Percentiles rank a stretch among this genome's conserved stretches.
Evolutionary conservation across 208 protist species (phyloP).

Genomic region (Trypanosoma theileri): DNA sequence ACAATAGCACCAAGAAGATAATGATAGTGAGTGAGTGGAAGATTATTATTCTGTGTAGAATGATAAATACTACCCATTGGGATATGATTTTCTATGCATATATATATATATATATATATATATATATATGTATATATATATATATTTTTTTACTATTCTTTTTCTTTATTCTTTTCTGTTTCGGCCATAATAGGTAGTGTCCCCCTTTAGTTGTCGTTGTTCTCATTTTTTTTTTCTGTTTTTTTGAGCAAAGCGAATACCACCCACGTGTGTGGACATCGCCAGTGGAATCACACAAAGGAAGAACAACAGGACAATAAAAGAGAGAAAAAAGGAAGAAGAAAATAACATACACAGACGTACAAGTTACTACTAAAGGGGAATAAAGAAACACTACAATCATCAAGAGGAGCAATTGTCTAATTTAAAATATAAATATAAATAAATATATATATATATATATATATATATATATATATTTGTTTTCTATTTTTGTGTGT

Average conservation of each 20-base stretch:
- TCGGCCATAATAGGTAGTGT: neutral
- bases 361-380: too few relatives aligned
- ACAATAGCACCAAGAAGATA: too few relatives aligned
- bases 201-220: neutral
- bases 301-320: neutral
- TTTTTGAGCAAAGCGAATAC: neutral
- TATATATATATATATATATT: conserved; percentile 17
- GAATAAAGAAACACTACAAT: too few relatives aligned
- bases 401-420: too few relatives aligned
- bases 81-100: neutral
- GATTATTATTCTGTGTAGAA: neutral
- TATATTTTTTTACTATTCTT: conserved; percentile 1
- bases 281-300: too few relatives aligned
- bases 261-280: too few relatives aligned
- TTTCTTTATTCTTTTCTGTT: conserved; percentile 26
- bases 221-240: too few relatives aligned
- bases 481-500: conserved; percentile 23
- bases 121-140: too few relatives aligned
- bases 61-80: conserved; percentile 18
- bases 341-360: neutral
- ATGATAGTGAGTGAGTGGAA: too few relatives aligned
- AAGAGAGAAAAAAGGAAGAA: neutral
- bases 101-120: too few relatives aligned
- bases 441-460: conserved; percentile 1
- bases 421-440: too few relatives aligned